Evolutionary conservation across 192 early-diverging fungal genomes (phyloP).

Genomic region (Backusella tarrabulga): DNA sequence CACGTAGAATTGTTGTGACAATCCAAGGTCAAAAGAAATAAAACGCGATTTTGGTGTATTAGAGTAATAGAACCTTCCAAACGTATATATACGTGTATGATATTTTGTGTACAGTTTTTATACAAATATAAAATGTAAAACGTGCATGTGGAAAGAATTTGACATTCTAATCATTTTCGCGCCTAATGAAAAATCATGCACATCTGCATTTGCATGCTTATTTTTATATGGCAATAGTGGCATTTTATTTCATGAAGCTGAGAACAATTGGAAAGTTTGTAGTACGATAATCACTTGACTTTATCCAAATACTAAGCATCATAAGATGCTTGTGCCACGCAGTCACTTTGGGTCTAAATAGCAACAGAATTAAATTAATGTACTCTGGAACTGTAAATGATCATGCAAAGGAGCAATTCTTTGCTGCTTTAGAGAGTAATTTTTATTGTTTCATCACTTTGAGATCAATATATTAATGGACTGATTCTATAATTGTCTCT

Average conservation of each 20-base stretch:
- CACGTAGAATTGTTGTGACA: conserved; percentile 68
- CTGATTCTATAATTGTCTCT: too few species aligned
- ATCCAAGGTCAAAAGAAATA: conserved; percentile 69
- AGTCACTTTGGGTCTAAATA: neutral
- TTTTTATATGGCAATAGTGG: too few species aligned
- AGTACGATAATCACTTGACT: neutral
- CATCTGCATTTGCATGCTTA: neutral
- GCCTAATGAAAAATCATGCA: neutral
- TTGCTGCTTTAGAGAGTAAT: neutral
- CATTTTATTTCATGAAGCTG: too few species aligned
- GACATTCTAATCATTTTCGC: neutral
- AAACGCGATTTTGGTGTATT: neutral
- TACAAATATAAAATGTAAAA: too few species aligned
- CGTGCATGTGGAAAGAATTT: neutral
- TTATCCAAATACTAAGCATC: neutral
- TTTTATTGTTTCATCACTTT: neutral
- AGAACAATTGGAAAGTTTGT: neutral
- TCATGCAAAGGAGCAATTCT: neutral
- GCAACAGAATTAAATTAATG: neutral
- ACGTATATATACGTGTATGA: too few species aligned
- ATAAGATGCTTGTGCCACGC: neutral
- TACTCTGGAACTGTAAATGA: too few species aligned
- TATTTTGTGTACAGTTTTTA: too few species aligned
- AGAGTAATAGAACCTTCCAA: too few species aligned
- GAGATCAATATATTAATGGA: too few species aligned